phyloP scores from a whole-genome alignment of 306 rosid species.

The Prunus davidiana region DNA sequence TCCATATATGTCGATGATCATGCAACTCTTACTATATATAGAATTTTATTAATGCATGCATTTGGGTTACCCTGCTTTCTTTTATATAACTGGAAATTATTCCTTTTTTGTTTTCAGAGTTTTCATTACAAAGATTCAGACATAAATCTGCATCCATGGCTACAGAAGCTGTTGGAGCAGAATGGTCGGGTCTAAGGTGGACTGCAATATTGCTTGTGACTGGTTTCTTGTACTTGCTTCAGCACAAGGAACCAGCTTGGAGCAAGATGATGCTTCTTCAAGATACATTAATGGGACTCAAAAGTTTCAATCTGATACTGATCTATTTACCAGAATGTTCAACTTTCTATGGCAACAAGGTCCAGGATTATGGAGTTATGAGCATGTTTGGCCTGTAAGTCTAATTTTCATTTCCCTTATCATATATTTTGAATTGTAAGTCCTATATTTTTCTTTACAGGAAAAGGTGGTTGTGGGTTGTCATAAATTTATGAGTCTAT shows the following conservation, averaged over 20 bases:
- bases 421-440: constrained; percentile 5
- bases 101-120: no score
- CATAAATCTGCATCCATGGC: no score
- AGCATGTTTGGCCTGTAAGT: constrained; percentile 76
- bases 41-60: no score
- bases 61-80: no score
- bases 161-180: constrained; percentile 9
- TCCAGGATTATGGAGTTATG: constrained; percentile 31
- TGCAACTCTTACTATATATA: no score
- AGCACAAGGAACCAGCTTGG: constrained; percentile 25
- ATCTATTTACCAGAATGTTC: constrained; percentile 7
- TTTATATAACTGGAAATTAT: no score
- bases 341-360: constrained; percentile 44
- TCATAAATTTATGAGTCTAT: no score
- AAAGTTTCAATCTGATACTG: constrained; percentile 1
- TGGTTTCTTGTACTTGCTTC: constrained; percentile 38
- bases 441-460: neutral
- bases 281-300: constrained; percentile 6
- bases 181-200: constrained; percentile 25
- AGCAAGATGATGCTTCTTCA: constrained; percentile 14
- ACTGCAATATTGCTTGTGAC: constrained; percentile 18
- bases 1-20: no score
- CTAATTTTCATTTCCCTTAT: neutral
- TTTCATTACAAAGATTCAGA: no score
- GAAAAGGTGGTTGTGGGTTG: no score